A percentile compares a stretch with the other conserved stretches of the same genome.
phyloP scores from a whole-genome alignment of 352 stramenopile species.

The Plasmopara halstedii region DNA sequence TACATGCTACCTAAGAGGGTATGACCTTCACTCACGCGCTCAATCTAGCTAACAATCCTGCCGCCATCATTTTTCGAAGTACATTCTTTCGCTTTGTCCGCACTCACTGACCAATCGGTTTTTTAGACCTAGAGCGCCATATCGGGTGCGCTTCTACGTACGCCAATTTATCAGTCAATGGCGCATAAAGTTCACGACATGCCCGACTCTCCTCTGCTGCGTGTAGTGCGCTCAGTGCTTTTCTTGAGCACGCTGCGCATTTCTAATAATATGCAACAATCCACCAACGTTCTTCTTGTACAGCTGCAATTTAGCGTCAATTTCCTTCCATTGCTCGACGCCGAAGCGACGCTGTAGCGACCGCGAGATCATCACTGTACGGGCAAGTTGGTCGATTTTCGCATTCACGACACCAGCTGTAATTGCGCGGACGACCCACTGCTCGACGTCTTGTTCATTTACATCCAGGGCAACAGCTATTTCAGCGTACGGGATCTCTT shows the following conservation, averaged over 20 bases:
- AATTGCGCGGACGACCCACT: constrained; percentile 92
- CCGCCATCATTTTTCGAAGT: too few relatives aligned
- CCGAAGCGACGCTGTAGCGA: constrained; percentile 79
- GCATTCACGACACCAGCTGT: constrained; percentile 85
- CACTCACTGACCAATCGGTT: too few relatives aligned
- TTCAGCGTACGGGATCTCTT: constrained; percentile 86
- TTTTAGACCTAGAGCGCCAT: too few relatives aligned
- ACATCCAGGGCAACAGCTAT: constrained; percentile 82
- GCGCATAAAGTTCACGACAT: not conserved
- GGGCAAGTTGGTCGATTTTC: constrained; percentile 93
- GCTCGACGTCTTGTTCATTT: constrained; percentile 84
- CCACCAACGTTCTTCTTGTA: constrained; percentile 92
- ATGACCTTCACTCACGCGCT: constrained; percentile 5
- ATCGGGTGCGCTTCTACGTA: not conserved
- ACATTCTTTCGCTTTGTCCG: too few relatives aligned
- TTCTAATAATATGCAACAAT: constrained; percentile 82
- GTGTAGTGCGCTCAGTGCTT: constrained; percentile 31
- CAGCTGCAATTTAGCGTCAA: constrained; percentile 82
- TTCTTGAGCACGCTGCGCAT: constrained; percentile 57
- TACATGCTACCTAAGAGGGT: not conserved
- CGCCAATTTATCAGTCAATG: not conserved
- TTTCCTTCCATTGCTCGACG: constrained; percentile 83
- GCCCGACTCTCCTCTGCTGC: not conserved
- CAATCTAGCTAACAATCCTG: constrained; percentile 7
- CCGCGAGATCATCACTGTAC: constrained; percentile 84